Base-by-base conservation (phyloP, 371 early-diverging fungal species). In the Thermomucor indicae-seudaticae region DNA sequence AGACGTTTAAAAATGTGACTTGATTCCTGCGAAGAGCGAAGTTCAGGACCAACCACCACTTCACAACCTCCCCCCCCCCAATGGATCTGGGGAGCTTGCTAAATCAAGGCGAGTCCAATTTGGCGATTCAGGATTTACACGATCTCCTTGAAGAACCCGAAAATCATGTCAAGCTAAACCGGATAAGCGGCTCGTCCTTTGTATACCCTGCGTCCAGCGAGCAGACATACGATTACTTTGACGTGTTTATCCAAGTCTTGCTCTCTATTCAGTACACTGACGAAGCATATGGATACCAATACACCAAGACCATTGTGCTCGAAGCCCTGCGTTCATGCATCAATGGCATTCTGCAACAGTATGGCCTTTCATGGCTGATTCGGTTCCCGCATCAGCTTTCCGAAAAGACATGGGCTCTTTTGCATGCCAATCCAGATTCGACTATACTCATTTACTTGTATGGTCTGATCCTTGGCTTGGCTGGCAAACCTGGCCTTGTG, bases 61-160 rank as follows among this genome's bases (percentile, higher is more conserved):
- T 43, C 1, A 14, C 42, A 5, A 19, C 19, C 16, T 37, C 20
- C 37, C 38, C 12, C 32, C 30, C 24, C 31, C 27, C 30, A 5
- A 72, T 72, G 72, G 72, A 72, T 58, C 58, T 72, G 6, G 50
- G 53, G 10, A 72, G 53, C 48, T 43, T 72, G 17, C 49, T 72
- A 3, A 68, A 68, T 43, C 57, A 57, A 58, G 61, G 37, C 41
- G 51, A 22, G 32, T 22, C 17, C 7, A 31, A 43, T 22, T 28
- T 72, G 7, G 49, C 62, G 29, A 37, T 59, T 16, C n/a, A 19
- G 10, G 66, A 62, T 28, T 12, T 72, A 8, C 28, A 44, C 7
- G 31, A 43, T 17, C 30, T 72, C 4, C 46, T 65, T 6, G 39
- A 37, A 17, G 22, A 51, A 23, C 43, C 53, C 11, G 60, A 63